phyloP scores from a whole-genome alignment of 2,329 filamentous ascomycete species.

The Colletotrichum sansevieriae region DNA sequence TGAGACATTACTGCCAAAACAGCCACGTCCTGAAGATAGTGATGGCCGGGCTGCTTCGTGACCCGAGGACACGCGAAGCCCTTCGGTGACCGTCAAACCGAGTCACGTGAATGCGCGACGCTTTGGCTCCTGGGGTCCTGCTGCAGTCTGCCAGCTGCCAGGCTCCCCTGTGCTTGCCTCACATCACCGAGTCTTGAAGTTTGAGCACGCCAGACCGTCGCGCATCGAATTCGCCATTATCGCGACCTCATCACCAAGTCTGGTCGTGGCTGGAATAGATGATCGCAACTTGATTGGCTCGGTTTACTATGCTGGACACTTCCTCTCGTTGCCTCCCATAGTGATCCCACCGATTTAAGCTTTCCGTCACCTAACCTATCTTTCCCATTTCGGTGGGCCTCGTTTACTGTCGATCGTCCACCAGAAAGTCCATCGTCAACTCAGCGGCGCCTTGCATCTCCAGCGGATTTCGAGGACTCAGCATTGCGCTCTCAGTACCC shows the following conservation, averaged over 20 bases:
- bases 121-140: conserved; percentile 10
- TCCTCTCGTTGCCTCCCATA: not conserved
- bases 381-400: not conserved
- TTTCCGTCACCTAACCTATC: not conserved
- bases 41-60: no score
- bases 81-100: no score
- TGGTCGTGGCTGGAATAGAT: conserved; percentile 1
- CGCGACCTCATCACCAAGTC: not conserved
- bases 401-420: not conserved
- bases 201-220: conserved; percentile 15
- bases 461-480: not conserved
- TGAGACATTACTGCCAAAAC: no score
- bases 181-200: conserved; percentile 28
- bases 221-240: conserved; percentile 7
- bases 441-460: not conserved
- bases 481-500: no score
- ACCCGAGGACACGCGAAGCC: no score
- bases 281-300: not conserved
- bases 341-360: not conserved
- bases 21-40: no score
- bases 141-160: conserved; percentile 1
- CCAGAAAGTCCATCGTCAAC: not conserved
- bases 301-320: not conserved
- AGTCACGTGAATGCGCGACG: conserved; percentile 39
- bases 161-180: conserved; percentile 14